Percentiles rank a stretch among this genome's conserved stretches.
Conservation (phyloP, 495 filamentous ascomycete genomes). For the Aspergillus incahuasiensis region DNA sequence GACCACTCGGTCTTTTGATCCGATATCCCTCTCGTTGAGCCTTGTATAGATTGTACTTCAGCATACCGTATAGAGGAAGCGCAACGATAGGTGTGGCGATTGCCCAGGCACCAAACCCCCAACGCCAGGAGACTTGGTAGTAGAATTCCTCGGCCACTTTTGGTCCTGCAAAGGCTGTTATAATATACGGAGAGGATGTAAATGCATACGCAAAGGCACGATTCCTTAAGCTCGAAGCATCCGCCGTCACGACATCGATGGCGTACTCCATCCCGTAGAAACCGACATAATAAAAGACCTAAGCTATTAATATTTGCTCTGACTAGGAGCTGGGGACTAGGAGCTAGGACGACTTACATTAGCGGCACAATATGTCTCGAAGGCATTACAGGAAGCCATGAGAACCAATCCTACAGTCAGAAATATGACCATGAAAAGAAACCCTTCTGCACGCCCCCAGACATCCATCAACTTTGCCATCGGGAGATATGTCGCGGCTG, state of each 20-base stretch:
- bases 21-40: conserved; percentile 37
- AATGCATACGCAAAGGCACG: conserved; percentile 57
- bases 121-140: conserved; percentile 44
- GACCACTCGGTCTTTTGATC: conserved; percentile 32
- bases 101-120: conserved; percentile 55
- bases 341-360: conserved; percentile 24
- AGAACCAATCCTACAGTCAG: conserved; percentile 39
- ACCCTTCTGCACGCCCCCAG: conserved; percentile 54
- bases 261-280: conserved; percentile 52
- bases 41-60: conserved; percentile 50
- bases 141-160: conserved; percentile 35
- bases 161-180: conserved; percentile 38
- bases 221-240: conserved; percentile 54
- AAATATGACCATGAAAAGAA: conserved; percentile 36
- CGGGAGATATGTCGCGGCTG: conserved; percentile 56
- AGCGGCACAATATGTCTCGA: conserved; percentile 43
- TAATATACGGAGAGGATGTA: conserved; percentile 46
- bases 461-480: conserved; percentile 63
- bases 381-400: conserved; percentile 44
- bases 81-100: conserved; percentile 54
- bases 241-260: conserved; percentile 55
- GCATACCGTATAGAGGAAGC: conserved; percentile 43
- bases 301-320: background rate
- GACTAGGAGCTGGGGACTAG: too few relatives aligned
- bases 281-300: conserved; percentile 50